Conservation (phyloP, 2,329 filamentous ascomycete species). For the Penicillium sp. region DNA sequence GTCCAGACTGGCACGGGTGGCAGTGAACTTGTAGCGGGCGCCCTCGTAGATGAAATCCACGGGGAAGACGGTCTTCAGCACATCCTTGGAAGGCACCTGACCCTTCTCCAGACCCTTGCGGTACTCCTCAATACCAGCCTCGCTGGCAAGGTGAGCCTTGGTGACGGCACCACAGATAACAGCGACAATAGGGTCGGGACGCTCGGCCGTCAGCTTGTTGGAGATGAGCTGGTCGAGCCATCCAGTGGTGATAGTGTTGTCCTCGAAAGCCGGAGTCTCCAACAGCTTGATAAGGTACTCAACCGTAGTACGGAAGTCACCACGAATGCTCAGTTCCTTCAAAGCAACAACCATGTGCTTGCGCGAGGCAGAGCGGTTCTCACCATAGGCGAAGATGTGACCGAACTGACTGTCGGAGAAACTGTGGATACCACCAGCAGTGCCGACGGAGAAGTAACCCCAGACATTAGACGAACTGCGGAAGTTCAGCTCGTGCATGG, state of each 20-base stretch:
- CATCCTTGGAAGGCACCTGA: slow-evolving; percentile 93
- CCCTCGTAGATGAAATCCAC: slow-evolving; percentile 99
- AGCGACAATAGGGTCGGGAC: slow-evolving; percentile 89
- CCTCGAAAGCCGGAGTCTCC: slow-evolving; percentile 96
- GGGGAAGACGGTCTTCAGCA: slow-evolving; percentile 94
- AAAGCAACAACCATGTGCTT: slow-evolving; percentile 99
- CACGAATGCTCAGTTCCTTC: slow-evolving; percentile 98
- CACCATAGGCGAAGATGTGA: slow-evolving; percentile 98
- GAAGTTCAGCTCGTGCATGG: slow-evolving; percentile 99
- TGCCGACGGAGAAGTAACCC: slow-evolving; percentile 99
- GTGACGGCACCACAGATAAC: slow-evolving; percentile 92
- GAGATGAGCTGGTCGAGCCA: slow-evolving; percentile 99
- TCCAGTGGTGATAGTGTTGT: slow-evolving; percentile 97
- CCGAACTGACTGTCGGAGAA: slow-evolving; percentile 99
- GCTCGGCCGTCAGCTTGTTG: slow-evolving; percentile 93
- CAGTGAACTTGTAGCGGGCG: slow-evolving; percentile 94
- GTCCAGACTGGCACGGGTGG: slow-evolving; percentile 83
- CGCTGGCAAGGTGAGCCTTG: slow-evolving; percentile 91
- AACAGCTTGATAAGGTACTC: slow-evolving; percentile 98
- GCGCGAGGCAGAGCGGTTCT: slow-evolving; percentile 90
- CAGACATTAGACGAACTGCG: slow-evolving; percentile 97
- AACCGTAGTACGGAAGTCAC: slow-evolving; percentile 97
- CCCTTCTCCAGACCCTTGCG: slow-evolving; percentile 87
- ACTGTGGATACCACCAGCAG: slow-evolving; percentile 94
- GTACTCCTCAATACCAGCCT: slow-evolving; percentile 82